Base-by-base conservation (phyloP, 2,329 filamentous ascomycete species). In the Alternaria hordeiaustralica region DNA sequence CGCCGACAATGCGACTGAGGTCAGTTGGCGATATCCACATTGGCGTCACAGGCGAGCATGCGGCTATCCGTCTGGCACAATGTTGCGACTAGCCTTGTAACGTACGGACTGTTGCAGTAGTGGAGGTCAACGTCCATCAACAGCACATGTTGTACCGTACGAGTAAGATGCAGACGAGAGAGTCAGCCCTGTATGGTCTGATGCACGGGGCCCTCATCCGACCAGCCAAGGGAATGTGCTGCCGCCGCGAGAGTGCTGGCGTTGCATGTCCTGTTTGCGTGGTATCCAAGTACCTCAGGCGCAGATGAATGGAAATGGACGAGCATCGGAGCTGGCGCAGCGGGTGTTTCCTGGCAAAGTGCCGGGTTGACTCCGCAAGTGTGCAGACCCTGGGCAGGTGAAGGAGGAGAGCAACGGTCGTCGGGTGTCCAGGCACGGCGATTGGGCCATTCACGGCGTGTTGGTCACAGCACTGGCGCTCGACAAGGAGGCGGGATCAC, bases 401-500 rank as follows among this genome's bases (percentile, higher is more conserved):
- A 45, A 49, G 60, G 46, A 51, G 21, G 26, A 61, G 58, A 64
- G 64, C 43, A 55, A 55, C 33, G 62, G 61, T 56, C 61, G 43
- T 64, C 60, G 64, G 63, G 44, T 45, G 64, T 64, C 67, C 70
- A 66, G 62, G 58, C 53, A 46, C 61, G 59, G 67, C 67, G 66
- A 78, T 78, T 78, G 76, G 76, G 50, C 61, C 57, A 43, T 54
- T 56, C 64, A 25, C 62, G 54, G 51, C 60, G 64, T 65, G 58
- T 66, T 64, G 64, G 70, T 65, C 66, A 46, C 65, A 64, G 53
- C 54, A 65, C 30, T 64, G 70, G 67, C 58, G 61, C 58, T 68
- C 66, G 57, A 67, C 63, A 66, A 49, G 64, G 70, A 63, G 60
- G 65, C 71, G 66, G 71, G 72, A 65, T 68, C 56, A 66, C 70